Percentiles rank a stretch among this genome's conserved stretches.
phyloP scores from a whole-genome alignment of 2,329 filamentous ascomycete species.

The Coniella vitis region DNA sequence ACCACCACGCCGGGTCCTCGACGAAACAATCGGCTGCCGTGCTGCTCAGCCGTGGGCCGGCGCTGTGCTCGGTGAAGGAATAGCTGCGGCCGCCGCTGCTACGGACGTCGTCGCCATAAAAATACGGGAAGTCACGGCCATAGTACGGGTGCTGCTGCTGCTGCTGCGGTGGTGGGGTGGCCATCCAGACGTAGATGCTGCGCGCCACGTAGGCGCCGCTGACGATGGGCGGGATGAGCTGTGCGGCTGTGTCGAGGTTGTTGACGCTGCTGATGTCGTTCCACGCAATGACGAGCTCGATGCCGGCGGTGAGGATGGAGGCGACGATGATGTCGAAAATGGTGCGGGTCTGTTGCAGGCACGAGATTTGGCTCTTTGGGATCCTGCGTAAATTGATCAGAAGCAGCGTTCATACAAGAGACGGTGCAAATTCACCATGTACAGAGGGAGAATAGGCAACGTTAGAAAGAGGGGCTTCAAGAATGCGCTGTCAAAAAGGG shows the following conservation, averaged over 20 bases:
- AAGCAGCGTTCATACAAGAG: too few species aligned
- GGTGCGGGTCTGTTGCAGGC: slow-evolving; percentile 18
- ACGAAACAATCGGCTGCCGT: too few species aligned
- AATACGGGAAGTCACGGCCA: background rate
- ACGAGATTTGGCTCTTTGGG: slow-evolving; percentile 12
- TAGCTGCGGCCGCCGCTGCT: background rate
- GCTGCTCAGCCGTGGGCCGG: background rate
- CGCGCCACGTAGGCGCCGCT: slow-evolving; percentile 10
- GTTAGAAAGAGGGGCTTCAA: too few species aligned
- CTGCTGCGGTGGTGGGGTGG: slow-evolving; percentile 5
- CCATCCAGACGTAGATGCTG: slow-evolving; percentile 7
- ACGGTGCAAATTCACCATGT: too few species aligned
- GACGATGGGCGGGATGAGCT: slow-evolving; percentile 16
- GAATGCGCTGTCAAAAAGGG: background rate
- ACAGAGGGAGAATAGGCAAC: too few species aligned
- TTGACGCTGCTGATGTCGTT: slow-evolving; percentile 21
- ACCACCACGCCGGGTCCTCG: too few species aligned
- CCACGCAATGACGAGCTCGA: slow-evolving; percentile 20
- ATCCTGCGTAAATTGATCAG: background rate
- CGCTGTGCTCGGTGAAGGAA: background rate
- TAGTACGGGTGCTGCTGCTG: background rate
- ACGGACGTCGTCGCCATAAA: background rate
- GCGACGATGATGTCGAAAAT: slow-evolving; percentile 18
- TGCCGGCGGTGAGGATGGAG: slow-evolving; percentile 15
- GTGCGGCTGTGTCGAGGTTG: slow-evolving; percentile 22